These are phyloP conservation scores for Rhizoclosmatium sp. DNA, from an alignment of 192 early-diverging fungal species.

Conservation along the genomic window DNA sequence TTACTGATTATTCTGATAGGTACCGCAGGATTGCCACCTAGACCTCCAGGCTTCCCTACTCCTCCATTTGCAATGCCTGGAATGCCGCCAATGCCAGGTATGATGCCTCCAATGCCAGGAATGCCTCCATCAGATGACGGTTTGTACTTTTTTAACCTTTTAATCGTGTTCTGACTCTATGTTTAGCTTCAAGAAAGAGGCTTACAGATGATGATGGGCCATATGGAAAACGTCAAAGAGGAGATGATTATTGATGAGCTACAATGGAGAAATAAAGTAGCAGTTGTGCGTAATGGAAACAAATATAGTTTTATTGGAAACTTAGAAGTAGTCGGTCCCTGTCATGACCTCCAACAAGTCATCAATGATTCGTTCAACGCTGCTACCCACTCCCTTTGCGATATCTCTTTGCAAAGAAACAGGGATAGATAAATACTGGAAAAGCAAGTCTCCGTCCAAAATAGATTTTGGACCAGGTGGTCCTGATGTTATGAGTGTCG, in stretches of 20 bases:
- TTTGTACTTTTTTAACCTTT: background rate
- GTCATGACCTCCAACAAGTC: constrained; percentile 74
- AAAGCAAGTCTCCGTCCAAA: constrained; percentile 87
- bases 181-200: constrained; percentile 5
- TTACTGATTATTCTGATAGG: background rate
- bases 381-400: constrained; percentile 89
- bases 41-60: background rate
- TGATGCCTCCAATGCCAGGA: constrained; percentile 1
- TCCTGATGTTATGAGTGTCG: constrained; percentile 62
- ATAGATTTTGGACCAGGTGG: constrained; percentile 78
- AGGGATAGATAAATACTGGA: constrained; percentile 72
- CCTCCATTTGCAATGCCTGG: background rate
- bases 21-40: background rate
- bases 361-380: constrained; percentile 80
- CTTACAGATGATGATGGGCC: constrained; percentile 6
- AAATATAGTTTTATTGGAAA: background rate
- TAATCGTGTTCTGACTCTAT: background rate
- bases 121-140: background rate
- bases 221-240: constrained; percentile 6
- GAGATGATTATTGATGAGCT: background rate
- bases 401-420: constrained; percentile 79
- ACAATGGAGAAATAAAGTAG: too few species aligned
- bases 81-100: background rate
- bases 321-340: constrained; percentile 78
- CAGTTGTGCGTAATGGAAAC: background rate